Conservation (phyloP, 2,329 filamentous ascomycete species). For the Teratosphaeriaceae sp. region DNA sequence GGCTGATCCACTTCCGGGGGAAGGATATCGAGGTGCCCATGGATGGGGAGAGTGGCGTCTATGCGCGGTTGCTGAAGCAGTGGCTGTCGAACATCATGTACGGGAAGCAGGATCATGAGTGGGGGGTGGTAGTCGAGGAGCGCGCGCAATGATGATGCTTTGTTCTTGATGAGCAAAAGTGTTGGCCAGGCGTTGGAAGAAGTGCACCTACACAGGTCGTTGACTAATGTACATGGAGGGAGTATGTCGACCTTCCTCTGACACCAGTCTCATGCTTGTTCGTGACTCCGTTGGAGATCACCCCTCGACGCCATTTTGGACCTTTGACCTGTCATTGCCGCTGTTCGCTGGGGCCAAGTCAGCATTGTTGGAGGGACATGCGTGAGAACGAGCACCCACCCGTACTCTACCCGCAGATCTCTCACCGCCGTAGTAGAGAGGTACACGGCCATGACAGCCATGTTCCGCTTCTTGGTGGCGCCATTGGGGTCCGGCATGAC, state of each 20-base stretch:
- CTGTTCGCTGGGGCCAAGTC: neutral
- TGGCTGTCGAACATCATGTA: slow-evolving; percentile 47
- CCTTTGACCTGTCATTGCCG: too few species aligned
- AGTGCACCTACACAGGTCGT: too few species aligned
- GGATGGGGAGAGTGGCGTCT: slow-evolving; percentile 35
- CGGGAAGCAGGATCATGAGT: slow-evolving; percentile 40
- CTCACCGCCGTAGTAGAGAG: slow-evolving; percentile 49
- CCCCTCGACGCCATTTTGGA: too few species aligned
- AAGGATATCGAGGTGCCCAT: slow-evolving; percentile 38
- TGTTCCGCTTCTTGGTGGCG: slow-evolving; percentile 44
- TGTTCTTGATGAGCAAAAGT: too few species aligned
- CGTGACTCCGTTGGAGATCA: too few species aligned
- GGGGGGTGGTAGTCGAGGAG: slow-evolving; percentile 41
- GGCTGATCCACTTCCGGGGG: slow-evolving; percentile 39
- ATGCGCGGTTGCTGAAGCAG: slow-evolving; percentile 37
- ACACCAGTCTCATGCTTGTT: too few species aligned
- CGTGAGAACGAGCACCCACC: too few species aligned
- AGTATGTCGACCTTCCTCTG: too few species aligned
- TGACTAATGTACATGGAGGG: too few species aligned
- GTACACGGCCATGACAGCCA: slow-evolving; percentile 55
- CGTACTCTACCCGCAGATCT: slow-evolving; percentile 47
- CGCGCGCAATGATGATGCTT: slow-evolving; percentile 10
- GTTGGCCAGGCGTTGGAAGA: too few species aligned
- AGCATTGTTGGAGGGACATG: too few species aligned
- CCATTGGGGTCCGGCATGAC: slow-evolving; percentile 23